phyloP scores from a whole-genome alignment of 2,329 filamentous ascomycete genomes.

The Colletotrichum falcatum region DNA sequence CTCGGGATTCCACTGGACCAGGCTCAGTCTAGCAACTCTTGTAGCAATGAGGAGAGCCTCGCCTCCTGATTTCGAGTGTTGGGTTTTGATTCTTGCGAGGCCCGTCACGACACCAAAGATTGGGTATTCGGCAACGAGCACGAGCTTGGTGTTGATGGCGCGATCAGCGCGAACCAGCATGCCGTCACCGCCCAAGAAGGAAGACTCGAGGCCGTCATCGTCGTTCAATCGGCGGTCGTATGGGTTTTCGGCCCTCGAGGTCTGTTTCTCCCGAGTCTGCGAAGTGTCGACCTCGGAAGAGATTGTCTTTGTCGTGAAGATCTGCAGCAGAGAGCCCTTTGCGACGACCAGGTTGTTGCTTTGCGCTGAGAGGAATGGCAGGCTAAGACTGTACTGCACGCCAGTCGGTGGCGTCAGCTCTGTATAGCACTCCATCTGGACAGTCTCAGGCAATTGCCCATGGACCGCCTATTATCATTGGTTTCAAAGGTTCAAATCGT shows the following conservation, averaged over 20 bases:
- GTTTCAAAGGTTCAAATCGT: slow-evolving; percentile 16
- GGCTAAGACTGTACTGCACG: slow-evolving; percentile 85
- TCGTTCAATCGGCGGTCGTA: slow-evolving; percentile 68
- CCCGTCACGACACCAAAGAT: slow-evolving; percentile 88
- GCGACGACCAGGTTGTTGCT: slow-evolving; percentile 90
- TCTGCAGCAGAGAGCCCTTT: slow-evolving; percentile 91
- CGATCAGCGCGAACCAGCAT: slow-evolving; percentile 72
- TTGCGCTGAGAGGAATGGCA: slow-evolving; percentile 81
- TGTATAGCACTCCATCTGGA: slow-evolving; percentile 93
- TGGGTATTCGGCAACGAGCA: slow-evolving; percentile 85
- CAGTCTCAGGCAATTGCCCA: slow-evolving; percentile 48
- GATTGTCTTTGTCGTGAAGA: slow-evolving; percentile 81
- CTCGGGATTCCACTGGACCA: slow-evolving; percentile 93
- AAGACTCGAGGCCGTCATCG: slow-evolving; percentile 74
- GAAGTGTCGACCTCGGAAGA: slow-evolving; percentile 70
- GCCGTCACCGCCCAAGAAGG: slow-evolving; percentile 73
- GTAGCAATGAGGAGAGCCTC: slow-evolving; percentile 87
- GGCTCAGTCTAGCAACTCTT: slow-evolving; percentile 90
- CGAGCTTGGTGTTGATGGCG: slow-evolving; percentile 78
- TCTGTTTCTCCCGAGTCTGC: slow-evolving; percentile 53
- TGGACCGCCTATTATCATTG: slow-evolving; percentile 24
- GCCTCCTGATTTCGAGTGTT: slow-evolving; percentile 80
- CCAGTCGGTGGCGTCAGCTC: slow-evolving; percentile 95
- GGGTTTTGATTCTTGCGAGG: slow-evolving; percentile 80
- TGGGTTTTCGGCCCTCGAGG: slow-evolving; percentile 57